phyloP scores from a whole-genome alignment of 179 eudicot genomes.

The Silene coronaria region DNA sequence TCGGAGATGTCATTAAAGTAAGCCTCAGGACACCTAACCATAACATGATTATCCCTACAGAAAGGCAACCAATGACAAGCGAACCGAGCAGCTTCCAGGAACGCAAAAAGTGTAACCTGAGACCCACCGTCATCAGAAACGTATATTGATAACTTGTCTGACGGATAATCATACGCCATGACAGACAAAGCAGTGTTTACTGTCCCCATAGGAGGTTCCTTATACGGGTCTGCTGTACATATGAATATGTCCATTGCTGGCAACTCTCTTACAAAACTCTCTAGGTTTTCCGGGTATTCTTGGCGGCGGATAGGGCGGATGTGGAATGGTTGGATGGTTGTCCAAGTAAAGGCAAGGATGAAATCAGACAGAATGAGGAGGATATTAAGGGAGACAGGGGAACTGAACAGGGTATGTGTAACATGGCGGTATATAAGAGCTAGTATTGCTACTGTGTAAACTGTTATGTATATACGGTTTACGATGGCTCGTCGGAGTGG shows the following conservation, averaged over 20 bases:
- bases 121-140: conserved; percentile 94
- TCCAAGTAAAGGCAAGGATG: conserved; percentile 56
- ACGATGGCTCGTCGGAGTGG: conserved; percentile 31
- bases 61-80: conserved; percentile 67
- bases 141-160: conserved; percentile 64
- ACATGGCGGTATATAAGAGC: conserved; percentile 49
- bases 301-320: conserved; percentile 46
- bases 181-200: conserved; percentile 78
- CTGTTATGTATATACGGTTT: conserved; percentile 46
- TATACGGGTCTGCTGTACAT: conserved; percentile 79
- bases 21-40: conserved; percentile 57
- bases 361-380: conserved; percentile 44
- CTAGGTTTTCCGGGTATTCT: conserved; percentile 41
- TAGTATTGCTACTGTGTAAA: conserved; percentile 42
- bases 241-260: conserved; percentile 65
- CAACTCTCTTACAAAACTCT: conserved; percentile 14
- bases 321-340: conserved; percentile 47
- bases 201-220: conserved; percentile 76
- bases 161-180: conserved; percentile 72
- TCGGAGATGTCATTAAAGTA: conserved; percentile 31
- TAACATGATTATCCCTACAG: conserved; percentile 43
- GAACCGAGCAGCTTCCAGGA: conserved; percentile 66
- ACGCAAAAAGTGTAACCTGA: conserved; percentile 61
- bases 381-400: conserved; percentile 19
- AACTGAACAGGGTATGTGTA: conserved; percentile 22